These are phyloP conservation scores for Fusarium sp. DNA, from an alignment of 2,329 filamentous ascomycete species.

Conservation along the genomic window DNA sequence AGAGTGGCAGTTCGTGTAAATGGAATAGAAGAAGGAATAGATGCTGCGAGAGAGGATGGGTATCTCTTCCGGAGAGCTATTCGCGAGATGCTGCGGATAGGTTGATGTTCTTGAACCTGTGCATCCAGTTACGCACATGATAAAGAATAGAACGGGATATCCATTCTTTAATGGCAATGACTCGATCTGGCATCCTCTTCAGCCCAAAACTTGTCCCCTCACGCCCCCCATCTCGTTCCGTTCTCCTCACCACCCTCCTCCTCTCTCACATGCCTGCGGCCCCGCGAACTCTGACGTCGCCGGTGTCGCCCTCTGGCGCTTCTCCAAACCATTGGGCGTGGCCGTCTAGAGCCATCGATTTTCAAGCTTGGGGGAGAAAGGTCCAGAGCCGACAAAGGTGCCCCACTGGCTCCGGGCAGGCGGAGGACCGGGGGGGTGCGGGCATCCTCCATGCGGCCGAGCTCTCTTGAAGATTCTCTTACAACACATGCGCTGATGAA, in stretches of 20 bases:
- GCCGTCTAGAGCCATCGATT: background rate
- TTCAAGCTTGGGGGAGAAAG: slow-evolving; percentile 2
- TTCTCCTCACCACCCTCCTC: slow-evolving; percentile 27
- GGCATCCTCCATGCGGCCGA: slow-evolving; percentile 47
- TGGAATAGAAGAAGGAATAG: background rate
- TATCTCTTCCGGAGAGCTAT: background rate
- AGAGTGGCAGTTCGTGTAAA: background rate
- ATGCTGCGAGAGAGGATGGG: background rate
- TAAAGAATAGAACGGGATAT: too few species aligned
- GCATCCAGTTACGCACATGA: too few species aligned
- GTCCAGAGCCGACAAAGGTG: slow-evolving; percentile 6
- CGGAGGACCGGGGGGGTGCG: slow-evolving; percentile 44
- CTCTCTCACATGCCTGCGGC: slow-evolving; percentile 5
- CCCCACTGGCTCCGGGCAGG: slow-evolving; percentile 47
- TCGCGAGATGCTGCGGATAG: too few species aligned
- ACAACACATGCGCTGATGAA: background rate
- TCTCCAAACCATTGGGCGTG: background rate
- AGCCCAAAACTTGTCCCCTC: slow-evolving; percentile 11
- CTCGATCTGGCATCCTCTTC: background rate
- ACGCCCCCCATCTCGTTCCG: slow-evolving; percentile 14
- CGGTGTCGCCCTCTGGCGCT: slow-evolving; percentile 7
- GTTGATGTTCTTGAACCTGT: too few species aligned
- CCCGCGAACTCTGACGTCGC: slow-evolving; percentile 36
- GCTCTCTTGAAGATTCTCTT: background rate
- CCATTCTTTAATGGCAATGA: background rate